Evolutionary conservation across 2,329 filamentous ascomycete genomes (phyloP).

Genomic region (Sclerotinia borealis): DNA sequence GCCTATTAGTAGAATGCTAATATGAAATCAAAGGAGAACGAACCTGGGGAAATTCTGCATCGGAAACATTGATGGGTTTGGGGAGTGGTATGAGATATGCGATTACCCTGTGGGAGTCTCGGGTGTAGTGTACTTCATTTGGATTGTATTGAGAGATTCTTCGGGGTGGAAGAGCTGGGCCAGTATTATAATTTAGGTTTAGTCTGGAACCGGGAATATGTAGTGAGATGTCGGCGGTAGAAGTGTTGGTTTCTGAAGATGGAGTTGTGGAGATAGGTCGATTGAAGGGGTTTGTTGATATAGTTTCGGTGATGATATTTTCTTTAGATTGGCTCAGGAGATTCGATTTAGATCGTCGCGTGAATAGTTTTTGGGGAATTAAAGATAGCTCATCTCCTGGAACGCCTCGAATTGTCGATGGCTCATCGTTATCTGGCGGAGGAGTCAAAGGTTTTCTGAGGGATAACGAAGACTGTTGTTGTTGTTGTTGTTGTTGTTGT

Average conservation of each 20-base stretch:
- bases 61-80: constrained; percentile 7
- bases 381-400: neutral
- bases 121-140: constrained; percentile 10
- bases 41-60: constrained; percentile 9
- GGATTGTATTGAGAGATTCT: constrained; percentile 1
- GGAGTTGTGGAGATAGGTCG: neutral
- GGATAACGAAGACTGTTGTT: neutral
- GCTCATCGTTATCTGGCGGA: neutral
- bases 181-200: neutral
- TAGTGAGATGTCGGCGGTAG: neutral
- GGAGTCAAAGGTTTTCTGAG: neutral
- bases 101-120: constrained; percentile 14
- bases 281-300: too few species aligned
- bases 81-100: constrained; percentile 17
- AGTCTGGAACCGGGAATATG: neutral
- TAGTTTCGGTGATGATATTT: neutral
- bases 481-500: neutral
- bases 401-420: constrained; percentile 1
- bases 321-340: neutral
- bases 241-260: neutral
- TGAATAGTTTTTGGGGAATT: neutral
- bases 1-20: neutral
- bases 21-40: neutral
- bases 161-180: constrained; percentile 3
- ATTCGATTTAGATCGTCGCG: neutral